Percentiles rank a stretch among this genome's conserved stretches.
These are phyloP conservation scores for Ceratobasidium theobromae DNA, from an alignment of 1,284 basidiomycete species.

Conservation along the genomic window DNA sequence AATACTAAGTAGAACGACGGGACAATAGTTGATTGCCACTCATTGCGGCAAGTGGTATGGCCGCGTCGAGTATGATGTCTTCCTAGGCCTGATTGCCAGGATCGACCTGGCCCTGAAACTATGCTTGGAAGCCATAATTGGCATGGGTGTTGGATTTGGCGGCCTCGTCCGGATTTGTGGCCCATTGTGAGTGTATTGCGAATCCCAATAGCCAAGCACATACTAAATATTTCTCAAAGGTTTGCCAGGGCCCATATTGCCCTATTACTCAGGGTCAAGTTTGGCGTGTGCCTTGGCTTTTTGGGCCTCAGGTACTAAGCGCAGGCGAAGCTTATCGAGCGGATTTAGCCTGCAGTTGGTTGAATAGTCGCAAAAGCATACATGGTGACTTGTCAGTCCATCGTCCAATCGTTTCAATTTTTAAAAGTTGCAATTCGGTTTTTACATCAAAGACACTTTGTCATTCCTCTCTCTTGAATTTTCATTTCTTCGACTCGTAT, in stretches of 20 bases:
- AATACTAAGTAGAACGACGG: neutral
- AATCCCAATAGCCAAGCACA: neutral
- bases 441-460: no score
- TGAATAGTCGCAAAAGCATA: neutral
- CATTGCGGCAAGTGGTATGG: slow-evolving; percentile 27
- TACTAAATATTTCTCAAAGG: neutral
- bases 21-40: slow-evolving; percentile 28
- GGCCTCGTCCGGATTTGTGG: slow-evolving; percentile 8
- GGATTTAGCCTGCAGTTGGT: neutral
- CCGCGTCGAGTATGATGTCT: neutral
- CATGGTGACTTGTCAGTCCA: neutral
- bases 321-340: neutral
- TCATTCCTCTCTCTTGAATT: neutral
- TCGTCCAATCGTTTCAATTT: no score
- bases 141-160: slow-evolving; percentile 1
- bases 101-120: slow-evolving; percentile 22
- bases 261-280: slow-evolving; percentile 15
- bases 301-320: slow-evolving; percentile 3
- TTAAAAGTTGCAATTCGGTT: no score
- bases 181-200: slow-evolving; percentile 6
- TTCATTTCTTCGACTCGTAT: neutral
- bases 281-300: slow-evolving; percentile 18
- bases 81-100: slow-evolving; percentile 12
- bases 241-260: slow-evolving; percentile 16
- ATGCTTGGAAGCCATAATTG: slow-evolving; percentile 8